Base-by-base conservation (phyloP, 2,329 filamentous ascomycete genomes). In the Claviceps fusiformis region DNA sequence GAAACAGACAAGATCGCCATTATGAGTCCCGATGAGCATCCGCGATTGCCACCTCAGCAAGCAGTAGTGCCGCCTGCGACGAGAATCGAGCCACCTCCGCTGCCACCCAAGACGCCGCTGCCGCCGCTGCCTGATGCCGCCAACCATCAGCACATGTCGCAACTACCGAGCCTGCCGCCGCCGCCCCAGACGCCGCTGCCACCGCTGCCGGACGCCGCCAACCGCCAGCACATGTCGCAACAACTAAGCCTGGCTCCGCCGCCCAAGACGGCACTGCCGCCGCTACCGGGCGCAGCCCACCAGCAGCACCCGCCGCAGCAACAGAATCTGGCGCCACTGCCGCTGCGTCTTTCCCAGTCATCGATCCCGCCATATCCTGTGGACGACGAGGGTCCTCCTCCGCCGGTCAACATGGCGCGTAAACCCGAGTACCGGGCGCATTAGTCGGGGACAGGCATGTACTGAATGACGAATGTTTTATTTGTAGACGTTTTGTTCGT, bases 351-450 rank as follows among this genome's bases (percentile, higher is more conserved):
- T 60, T 62, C 69, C 57, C 63, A 71, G 57, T 62, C 66, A 6
- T 59, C 68, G 1, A 67, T 73, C 9, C 77, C 88, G 39, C 90
- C 90, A 0, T 96, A 96, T 67, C 92, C 92, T 0, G 71, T 88
- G 50, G 84, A 83, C 46, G 85, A 82, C 48, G 87, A 49, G 24
- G 47, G 86, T 31, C 85, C 86, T 33, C 91, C 92, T 19, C 92
- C 92, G 3, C 75, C 80, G 7, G 89, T 95, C 8, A 95, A 95
- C 63, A 87, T 89, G 78, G 83, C 86, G 48, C 82, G 85, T 61
- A 96, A 96, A 68, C 92, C 92, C 1, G 85, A 87, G 51, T 88
- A 85, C 62, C 76, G 74, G 55, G 72, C 54, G 31, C 48, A 27
- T 27, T 57, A 55, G 43, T 15, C 9, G 33, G 13, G 10, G 11